Percentiles rank a stretch among this genome's conserved stretches.
phyloP scores from a whole-genome alignment of 2,329 filamentous ascomycete species.

The Calonectria hongkongensis region DNA sequence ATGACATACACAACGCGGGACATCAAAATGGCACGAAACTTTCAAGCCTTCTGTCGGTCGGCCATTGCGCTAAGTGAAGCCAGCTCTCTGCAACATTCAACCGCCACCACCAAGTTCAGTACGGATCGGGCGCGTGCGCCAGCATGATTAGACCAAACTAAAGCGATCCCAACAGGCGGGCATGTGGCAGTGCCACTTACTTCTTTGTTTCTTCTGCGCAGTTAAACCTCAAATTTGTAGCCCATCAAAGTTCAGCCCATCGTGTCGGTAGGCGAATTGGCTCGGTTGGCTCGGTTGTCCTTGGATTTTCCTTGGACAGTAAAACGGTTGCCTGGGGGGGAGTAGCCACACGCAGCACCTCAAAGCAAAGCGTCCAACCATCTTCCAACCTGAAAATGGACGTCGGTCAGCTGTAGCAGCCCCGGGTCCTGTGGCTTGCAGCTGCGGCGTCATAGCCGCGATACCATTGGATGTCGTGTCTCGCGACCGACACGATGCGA shows the following conservation, averaged over 20 bases:
- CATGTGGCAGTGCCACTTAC: background rate
- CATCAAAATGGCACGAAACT: background rate
- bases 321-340: conserved; percentile 3
- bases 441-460: background rate
- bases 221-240: too few species aligned
- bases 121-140: background rate
- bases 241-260: too few species aligned
- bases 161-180: too few species aligned
- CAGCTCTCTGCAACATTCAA: background rate
- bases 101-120: background rate
- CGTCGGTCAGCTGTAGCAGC: background rate
- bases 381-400: background rate
- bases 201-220: too few species aligned
- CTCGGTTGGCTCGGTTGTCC: background rate
- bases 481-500: conserved; percentile 18
- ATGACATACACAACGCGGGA: too few species aligned
- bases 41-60: background rate
- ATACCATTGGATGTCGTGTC: conserved; percentile 21
- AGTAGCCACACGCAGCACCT: background rate
- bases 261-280: background rate
- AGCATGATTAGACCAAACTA: background rate
- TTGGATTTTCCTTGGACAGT: background rate
- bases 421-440: conserved; percentile 26
- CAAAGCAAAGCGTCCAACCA: background rate
- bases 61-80: background rate